A percentile compares a stretch with the other conserved stretches of the same genome.
Conservation (phyloP, 495 filamentous ascomycete genomes). For the Aspergillus conjunctus region DNA sequence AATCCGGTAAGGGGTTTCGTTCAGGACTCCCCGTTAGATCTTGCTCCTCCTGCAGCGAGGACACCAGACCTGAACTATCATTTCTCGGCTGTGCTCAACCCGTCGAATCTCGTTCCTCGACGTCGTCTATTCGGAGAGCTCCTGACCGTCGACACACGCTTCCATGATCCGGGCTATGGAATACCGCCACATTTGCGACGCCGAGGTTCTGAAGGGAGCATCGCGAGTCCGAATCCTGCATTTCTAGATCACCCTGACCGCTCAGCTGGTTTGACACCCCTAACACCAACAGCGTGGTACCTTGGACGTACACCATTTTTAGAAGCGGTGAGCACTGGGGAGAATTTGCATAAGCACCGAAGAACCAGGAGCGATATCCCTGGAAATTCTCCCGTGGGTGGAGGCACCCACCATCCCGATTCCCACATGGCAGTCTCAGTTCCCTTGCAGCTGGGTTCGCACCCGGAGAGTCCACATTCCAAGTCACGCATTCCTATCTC, state of each 20-base stretch:
- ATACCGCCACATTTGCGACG: conserved; percentile 43
- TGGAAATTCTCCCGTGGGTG: conserved; percentile 25
- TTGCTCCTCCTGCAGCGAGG: conserved; percentile 6
- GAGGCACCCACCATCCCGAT: conserved; percentile 35
- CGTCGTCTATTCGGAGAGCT: conserved; percentile 57
- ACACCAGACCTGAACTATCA: conserved; percentile 6
- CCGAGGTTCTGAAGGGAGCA: conserved; percentile 57
- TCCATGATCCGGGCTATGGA: conserved; percentile 44
- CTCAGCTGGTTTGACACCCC: conserved; percentile 40
- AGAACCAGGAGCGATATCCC: conserved; percentile 51
- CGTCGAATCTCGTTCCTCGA: conserved; percentile 29
- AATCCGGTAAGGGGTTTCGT: conserved; percentile 14
- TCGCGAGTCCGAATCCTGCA: conserved; percentile 54
- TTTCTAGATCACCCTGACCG: conserved; percentile 48
- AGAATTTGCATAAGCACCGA: conserved; percentile 43
- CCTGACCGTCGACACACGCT: conserved; percentile 41
- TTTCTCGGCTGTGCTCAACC: conserved; percentile 9
- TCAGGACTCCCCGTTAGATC: conserved; percentile 14
- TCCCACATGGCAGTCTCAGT: conserved; percentile 44
- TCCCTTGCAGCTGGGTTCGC: conserved; percentile 37
- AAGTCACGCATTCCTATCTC: conserved; percentile 62
- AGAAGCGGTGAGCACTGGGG: conserved; percentile 45
- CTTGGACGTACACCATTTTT: conserved; percentile 49
- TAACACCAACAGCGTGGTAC: conserved; percentile 62
- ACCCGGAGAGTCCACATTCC: conserved; percentile 47